Evolutionary conservation across 2,329 filamentous ascomycete genomes (phyloP).

Genomic region (Ilyonectria robusta): DNA sequence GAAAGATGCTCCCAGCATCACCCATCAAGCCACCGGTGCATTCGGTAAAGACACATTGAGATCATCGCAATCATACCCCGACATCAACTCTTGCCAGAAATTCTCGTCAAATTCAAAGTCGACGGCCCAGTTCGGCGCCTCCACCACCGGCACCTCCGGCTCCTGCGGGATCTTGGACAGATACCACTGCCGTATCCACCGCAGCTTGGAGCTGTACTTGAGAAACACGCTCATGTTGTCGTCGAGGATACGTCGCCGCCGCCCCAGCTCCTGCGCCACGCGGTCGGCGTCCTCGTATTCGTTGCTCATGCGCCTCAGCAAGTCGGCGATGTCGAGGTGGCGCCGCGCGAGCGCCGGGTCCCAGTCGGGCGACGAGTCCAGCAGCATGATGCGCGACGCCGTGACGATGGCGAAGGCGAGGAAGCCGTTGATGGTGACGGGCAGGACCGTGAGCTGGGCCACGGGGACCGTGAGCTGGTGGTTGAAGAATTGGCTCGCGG

Average conservation of each 20-base stretch:
- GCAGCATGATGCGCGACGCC: constrained; percentile 52
- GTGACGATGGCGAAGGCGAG: constrained; percentile 55
- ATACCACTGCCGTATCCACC: constrained; percentile 60
- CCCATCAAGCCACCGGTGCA: background rate
- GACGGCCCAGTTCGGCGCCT: constrained; percentile 39
- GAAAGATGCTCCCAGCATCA: background rate
- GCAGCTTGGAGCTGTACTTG: constrained; percentile 53
- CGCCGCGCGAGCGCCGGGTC: constrained; percentile 51
- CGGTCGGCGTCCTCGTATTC: constrained; percentile 51
- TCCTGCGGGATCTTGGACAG: constrained; percentile 40
- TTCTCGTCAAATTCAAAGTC: constrained; percentile 49
- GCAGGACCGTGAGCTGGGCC: constrained; percentile 46
- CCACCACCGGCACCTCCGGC: constrained; percentile 17
- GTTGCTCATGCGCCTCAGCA: constrained; percentile 48
- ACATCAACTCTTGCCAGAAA: constrained; percentile 49
- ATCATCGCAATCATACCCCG: constrained; percentile 36
- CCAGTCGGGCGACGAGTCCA: constrained; percentile 55
- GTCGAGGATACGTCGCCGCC: constrained; percentile 47
- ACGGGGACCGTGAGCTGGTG: constrained; percentile 46
- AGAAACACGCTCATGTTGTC: constrained; percentile 50
- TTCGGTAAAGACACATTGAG: constrained; percentile 19
- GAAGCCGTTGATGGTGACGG: constrained; percentile 48
- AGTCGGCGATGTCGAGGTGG: constrained; percentile 51
- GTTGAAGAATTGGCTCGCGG: constrained; percentile 45
- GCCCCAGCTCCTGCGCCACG: constrained; percentile 39